Base-by-base conservation (phyloP, 2,329 filamentous ascomycete species). In the Aspergillus uvarum region DNA sequence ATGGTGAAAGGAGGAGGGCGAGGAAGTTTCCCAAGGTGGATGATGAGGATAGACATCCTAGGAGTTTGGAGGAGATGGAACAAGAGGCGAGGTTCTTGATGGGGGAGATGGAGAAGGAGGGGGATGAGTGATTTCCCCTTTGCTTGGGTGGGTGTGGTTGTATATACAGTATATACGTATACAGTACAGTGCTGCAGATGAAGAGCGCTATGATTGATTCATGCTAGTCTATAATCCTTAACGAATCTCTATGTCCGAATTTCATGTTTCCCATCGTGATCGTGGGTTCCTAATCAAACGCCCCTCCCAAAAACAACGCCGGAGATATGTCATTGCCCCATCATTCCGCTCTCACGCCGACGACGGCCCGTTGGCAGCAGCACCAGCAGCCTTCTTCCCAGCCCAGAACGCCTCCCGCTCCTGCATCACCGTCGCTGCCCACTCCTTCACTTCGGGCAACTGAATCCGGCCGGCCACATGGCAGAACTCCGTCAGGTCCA, bases 401-500 rank as follows among this genome's bases (percentile, higher is more conserved):
- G 26, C 26, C 26, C 92, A 96, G 69, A 92, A 89, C 31, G 79
- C 82, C 66, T 89, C 83, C 58, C 93, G 83, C 80, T 98, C 94
- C 67, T 81, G 80, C 65, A 98, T 79, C 31, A 97, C 80, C 65
- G 92, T 87, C 26, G 84, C 81, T 0, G 88, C 89, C 94, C 94
- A 98, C 12, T 80, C 84, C 78, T 88, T 86, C 66, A 92, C 89
- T 79, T 96, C 94, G 0, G 87, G 85, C 65, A 96, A 81, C 57
- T 83, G 82, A 66, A 98, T 89, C 68, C 85, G 86, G 51, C 80
- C 83, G 8, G 90, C 85, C 2, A 97, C 95, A 72, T 89, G 89
- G 0, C 87, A 85, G 68, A 99, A 98, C 79, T 99, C 95, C 55
- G 89, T 86, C 54, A 99, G 79, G 74, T 98, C 92, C 44, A 92